These are phyloP conservation scores for Rhizoctonia solani DNA, from an alignment of 1,284 basidiomycete species.

Conservation along the genomic window DNA sequence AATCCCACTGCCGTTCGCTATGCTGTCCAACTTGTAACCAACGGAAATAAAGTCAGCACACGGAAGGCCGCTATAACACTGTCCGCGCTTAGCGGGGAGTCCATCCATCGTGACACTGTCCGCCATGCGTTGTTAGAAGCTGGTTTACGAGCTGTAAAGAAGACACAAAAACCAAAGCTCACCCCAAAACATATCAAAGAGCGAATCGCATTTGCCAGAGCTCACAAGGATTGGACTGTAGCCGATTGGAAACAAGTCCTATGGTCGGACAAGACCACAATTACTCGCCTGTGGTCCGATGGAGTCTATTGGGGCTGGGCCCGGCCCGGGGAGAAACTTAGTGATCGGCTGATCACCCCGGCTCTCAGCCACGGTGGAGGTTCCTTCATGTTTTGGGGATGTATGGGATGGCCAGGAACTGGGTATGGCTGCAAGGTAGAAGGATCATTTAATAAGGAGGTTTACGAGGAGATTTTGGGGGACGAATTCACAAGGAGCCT, in stretches of 20 bases:
- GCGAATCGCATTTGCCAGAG: slow-evolving; percentile 1
- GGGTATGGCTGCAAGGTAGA: not conserved
- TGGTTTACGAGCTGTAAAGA: slow-evolving; percentile 15
- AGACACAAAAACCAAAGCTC: slow-evolving; percentile 16
- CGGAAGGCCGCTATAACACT: not conserved
- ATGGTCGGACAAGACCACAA: slow-evolving; percentile 29
- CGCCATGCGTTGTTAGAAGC: not conserved
- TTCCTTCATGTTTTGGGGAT: too few relatives aligned
- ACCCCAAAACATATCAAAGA: not conserved
- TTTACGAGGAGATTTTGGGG: slow-evolving; percentile 1
- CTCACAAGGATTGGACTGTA: slow-evolving; percentile 23
- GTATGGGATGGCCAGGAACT: slow-evolving; percentile 10
- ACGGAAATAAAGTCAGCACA: not conserved
- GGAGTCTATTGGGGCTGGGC: slow-evolving; percentile 6
- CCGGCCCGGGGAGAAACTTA: not conserved
- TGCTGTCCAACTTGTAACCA: slow-evolving; percentile 18
- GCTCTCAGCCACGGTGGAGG: slow-evolving; percentile 16
- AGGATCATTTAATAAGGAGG: not conserved
- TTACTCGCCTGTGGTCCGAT: slow-evolving; percentile 14
- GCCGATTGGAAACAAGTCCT: slow-evolving; percentile 16
- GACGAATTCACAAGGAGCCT: slow-evolving; percentile 5
- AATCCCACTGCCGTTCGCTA: not conserved
- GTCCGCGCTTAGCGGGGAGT: slow-evolving; percentile 1
- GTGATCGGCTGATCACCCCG: not conserved
- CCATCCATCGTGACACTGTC: slow-evolving; percentile 1